phyloP scores from a whole-genome alignment of 495 filamentous ascomycete genomes.

The Penicillium desertorum region DNA sequence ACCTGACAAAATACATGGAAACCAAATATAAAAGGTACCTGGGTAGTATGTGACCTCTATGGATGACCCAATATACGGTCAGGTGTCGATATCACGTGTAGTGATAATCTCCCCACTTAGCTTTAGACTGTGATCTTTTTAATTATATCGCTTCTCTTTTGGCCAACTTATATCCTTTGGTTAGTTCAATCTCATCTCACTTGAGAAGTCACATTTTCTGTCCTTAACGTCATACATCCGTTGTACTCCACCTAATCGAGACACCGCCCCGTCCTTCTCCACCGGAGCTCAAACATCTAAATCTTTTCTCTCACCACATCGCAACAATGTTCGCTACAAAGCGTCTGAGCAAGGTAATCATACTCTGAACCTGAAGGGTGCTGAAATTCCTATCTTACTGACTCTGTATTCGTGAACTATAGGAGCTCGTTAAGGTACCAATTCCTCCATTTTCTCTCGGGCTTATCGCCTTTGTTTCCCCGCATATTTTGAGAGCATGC shows the following conservation, averaged over 20 bases:
- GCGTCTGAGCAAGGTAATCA: conserved; percentile 49
- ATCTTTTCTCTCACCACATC: background rate
- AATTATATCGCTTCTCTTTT: background rate
- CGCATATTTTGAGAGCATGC: background rate
- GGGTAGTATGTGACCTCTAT: background rate
- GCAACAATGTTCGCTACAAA: conserved; percentile 45
- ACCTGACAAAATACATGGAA: background rate
- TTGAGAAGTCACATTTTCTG: background rate
- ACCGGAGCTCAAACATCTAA: conserved; percentile 7
- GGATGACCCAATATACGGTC: conserved; percentile 5
- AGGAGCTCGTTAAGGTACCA: conserved; percentile 48
- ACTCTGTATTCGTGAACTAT: conserved; percentile 5
- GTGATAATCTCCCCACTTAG: background rate
- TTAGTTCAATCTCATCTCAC: background rate
- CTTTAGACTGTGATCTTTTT: background rate
- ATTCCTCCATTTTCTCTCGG: conserved; percentile 1
- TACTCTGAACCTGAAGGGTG: background rate
- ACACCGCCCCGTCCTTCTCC: conserved; percentile 11
- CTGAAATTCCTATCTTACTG: background rate
- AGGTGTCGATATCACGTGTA: conserved; percentile 11
- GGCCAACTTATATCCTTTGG: background rate
- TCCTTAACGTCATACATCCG: conserved; percentile 11
- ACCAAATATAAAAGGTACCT: background rate
- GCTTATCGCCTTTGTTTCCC: background rate
- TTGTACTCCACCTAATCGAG: conserved; percentile 6